phyloP scores from a whole-genome alignment of 2,329 filamentous ascomycete species.

The Claviceps pusilla region DNA sequence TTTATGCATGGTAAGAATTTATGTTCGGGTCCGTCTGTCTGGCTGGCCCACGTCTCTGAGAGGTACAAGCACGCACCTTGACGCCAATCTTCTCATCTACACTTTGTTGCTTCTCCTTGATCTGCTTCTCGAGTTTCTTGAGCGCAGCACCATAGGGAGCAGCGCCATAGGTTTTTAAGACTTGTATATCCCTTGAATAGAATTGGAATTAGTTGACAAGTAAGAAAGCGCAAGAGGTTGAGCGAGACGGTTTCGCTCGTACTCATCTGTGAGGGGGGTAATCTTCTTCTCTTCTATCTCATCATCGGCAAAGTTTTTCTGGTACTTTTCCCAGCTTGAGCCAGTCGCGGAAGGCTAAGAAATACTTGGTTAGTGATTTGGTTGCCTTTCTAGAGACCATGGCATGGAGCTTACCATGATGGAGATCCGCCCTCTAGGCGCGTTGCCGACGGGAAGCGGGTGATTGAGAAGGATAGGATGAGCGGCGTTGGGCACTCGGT shows the following conservation, averaged over 20 bases:
- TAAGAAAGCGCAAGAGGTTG: neutral
- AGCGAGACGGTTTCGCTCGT: conserved; percentile 22
- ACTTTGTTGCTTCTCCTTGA: conserved; percentile 96
- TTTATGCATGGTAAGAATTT: conserved; percentile 9
- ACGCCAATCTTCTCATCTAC: conserved; percentile 97
- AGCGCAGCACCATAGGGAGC: conserved; percentile 86
- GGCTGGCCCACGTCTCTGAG: neutral
- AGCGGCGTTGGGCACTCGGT: neutral
- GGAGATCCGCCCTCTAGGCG: conserved; percentile 17
- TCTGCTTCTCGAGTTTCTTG: conserved; percentile 97
- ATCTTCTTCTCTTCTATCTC: conserved; percentile 99
- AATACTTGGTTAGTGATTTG: conserved; percentile 14
- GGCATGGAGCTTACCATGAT: conserved; percentile 25
- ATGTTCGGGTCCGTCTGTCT: neutral
- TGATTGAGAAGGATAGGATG: neutral
- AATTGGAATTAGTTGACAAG: conserved; percentile 11
- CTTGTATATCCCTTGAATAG: conserved; percentile 75
- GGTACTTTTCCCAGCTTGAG: conserved; percentile 94
- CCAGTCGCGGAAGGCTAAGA: conserved; percentile 84
- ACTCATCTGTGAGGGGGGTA: conserved; percentile 92
- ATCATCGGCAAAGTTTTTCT: conserved; percentile 92
- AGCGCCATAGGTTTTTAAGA: conserved; percentile 96
- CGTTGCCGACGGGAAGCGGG: conserved; percentile 6
- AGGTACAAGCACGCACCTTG: conserved; percentile 37
- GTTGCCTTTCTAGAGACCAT: neutral